Percentiles rank a stretch among this genome's conserved stretches.
These are phyloP conservation scores for Theobroma cacao DNA, from an alignment of 345 rosid species.

Conservation along the genomic window DNA sequence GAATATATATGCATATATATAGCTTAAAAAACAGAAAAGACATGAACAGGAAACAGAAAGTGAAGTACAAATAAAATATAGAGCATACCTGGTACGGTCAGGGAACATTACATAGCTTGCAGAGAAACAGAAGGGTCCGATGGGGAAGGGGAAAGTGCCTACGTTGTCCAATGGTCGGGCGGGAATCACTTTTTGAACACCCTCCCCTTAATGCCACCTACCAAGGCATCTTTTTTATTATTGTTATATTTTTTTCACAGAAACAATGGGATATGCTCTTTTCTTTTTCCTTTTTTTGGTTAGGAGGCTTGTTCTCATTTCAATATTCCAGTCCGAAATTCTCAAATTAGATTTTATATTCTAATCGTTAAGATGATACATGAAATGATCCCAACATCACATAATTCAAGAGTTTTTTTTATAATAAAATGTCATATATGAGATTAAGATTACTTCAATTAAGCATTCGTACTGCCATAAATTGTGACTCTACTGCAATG, in stretches of 20 bases:
- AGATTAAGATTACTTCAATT: too few relatives aligned
- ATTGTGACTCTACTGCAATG: too few relatives aligned
- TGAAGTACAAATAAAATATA: neutral
- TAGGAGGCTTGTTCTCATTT: too few relatives aligned
- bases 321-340: neutral
- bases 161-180: neutral
- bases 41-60: neutral
- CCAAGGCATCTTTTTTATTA: neutral
- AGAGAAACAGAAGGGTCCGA: neutral
- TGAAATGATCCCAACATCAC: too few relatives aligned
- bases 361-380: neutral
- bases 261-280: too few relatives aligned
- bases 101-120: neutral
- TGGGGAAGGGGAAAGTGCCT: neutral
- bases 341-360: neutral
- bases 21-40: neutral
- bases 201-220: neutral
- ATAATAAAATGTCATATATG: too few relatives aligned
- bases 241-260: too few relatives aligned
- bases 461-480: too few relatives aligned
- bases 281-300: too few relatives aligned
- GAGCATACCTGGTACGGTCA: neutral
- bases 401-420: too few relatives aligned
- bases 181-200: constrained; percentile 4
- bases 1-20: too few relatives aligned